phyloP scores from a whole-genome alignment of 1,284 basidiomycete species.

The Papiliotrema terrestris region DNA sequence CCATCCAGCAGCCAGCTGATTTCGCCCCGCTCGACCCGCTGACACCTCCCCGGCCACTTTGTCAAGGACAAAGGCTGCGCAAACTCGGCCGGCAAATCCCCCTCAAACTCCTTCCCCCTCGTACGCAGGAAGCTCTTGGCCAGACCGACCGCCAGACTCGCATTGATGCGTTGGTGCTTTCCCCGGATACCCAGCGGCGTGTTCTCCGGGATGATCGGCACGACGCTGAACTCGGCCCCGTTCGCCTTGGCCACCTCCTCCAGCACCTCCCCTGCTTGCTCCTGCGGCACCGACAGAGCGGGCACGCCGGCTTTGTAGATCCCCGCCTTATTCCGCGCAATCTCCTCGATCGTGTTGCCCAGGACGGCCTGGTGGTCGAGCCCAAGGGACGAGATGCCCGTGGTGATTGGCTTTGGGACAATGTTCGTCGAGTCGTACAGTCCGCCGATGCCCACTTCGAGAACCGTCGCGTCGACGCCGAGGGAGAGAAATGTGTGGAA shows the following conservation, averaged over 20 bases:
- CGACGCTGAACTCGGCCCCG: constrained; percentile 51
- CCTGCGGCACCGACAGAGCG: constrained; percentile 77
- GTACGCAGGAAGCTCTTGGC: constrained; percentile 64
- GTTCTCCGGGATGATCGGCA: constrained; percentile 31
- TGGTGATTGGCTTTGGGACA: constrained; percentile 82
- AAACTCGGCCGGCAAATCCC: constrained; percentile 57
- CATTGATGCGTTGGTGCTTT: constrained; percentile 86
- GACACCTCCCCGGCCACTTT: constrained; percentile 96
- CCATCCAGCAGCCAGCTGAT: constrained; percentile 91
- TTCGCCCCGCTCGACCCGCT: constrained; percentile 65
- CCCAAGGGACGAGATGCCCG: constrained; percentile 86
- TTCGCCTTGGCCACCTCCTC: constrained; percentile 62
- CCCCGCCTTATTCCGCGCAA: constrained; percentile 93
- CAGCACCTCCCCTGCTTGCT: constrained; percentile 62
- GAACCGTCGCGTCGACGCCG: constrained; percentile 77
- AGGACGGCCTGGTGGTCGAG: constrained; percentile 90
- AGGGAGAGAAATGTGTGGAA: constrained; percentile 79
- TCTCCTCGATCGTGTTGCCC: constrained; percentile 83
- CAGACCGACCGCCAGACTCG: constrained; percentile 77
- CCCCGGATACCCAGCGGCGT: constrained; percentile 72
- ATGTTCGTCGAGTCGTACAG: constrained; percentile 95
- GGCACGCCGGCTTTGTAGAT: constrained; percentile 91
- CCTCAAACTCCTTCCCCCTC: constrained; percentile 29
- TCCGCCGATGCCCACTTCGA: constrained; percentile 97
- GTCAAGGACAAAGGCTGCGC: constrained; percentile 64